A percentile compares a stretch with the other conserved stretches of the same genome.
Conservation (phyloP, 192 early-diverging fungal species). For the Gonapodya sp. region DNA sequence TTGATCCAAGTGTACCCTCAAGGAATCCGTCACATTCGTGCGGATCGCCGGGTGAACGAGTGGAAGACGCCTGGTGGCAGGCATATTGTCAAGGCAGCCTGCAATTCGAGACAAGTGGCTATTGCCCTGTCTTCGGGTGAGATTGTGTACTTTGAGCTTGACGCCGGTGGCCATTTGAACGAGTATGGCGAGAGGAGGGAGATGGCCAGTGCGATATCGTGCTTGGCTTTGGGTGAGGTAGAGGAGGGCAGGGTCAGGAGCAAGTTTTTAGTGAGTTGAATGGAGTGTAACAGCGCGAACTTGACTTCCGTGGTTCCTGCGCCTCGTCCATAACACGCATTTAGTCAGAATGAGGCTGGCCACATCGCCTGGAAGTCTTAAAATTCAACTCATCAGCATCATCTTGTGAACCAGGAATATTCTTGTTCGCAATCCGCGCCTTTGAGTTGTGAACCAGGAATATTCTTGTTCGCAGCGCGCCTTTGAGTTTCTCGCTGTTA, state of each 20-base stretch:
- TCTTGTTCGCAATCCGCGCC: not conserved
- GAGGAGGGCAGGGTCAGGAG: constrained; percentile 63
- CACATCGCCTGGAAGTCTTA: no score
- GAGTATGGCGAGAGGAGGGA: constrained; percentile 75
- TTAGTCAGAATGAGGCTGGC: no score
- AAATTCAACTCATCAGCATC: no score
- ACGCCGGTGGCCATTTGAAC: constrained; percentile 68
- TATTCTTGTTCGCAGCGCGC: not conserved
- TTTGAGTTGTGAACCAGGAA: not conserved
- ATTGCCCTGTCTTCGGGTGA: constrained; percentile 77
- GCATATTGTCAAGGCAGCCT: constrained; percentile 65
- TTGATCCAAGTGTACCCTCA: constrained; percentile 84
- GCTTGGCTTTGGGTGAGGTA: constrained; percentile 70
- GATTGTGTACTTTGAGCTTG: constrained; percentile 89
- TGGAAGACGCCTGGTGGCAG: constrained; percentile 79
- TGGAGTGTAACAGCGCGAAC: not conserved
- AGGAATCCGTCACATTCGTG: constrained; percentile 80
- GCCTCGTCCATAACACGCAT: no score
- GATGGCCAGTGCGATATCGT: constrained; percentile 58
- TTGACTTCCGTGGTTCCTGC: not conserved
- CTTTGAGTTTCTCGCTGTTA: no score
- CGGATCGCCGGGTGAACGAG: constrained; percentile 82
- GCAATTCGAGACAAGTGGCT: constrained; percentile 71
- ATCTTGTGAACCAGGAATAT: not conserved
- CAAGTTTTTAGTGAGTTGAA: constrained; percentile 50